Conservation (phyloP, 2,329 filamentous ascomycete species). For the Colletotrichum cereale region DNA sequence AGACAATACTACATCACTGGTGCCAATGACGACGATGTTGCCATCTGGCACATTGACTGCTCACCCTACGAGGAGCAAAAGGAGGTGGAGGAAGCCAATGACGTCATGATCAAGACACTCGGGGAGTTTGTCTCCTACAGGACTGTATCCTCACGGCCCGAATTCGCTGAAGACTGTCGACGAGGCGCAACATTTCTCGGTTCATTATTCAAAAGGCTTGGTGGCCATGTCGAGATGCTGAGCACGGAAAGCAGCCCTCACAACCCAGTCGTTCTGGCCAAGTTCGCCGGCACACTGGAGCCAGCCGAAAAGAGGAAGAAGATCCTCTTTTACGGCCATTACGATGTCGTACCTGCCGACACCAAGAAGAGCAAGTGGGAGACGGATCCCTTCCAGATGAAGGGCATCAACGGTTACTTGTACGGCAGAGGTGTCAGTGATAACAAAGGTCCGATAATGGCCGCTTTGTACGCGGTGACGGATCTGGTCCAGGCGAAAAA, state of each 20-base stretch:
- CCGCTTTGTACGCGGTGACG: constrained; percentile 92
- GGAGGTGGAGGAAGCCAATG: constrained; percentile 57
- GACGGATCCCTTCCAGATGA: constrained; percentile 89
- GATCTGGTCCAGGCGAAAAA: constrained; percentile 88
- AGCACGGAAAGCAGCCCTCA: constrained; percentile 78
- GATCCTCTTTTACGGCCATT: constrained; percentile 97
- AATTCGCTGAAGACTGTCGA: constrained; percentile 91
- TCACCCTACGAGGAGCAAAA: constrained; percentile 40
- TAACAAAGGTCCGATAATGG: constrained; percentile 96
- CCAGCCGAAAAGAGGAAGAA: constrained; percentile 79
- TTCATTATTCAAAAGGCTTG: constrained; percentile 90
- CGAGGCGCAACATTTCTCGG: constrained; percentile 92
- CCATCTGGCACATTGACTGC: constrained; percentile 81
- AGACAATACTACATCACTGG: constrained; percentile 93
- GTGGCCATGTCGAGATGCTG: constrained; percentile 91
- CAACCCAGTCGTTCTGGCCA: constrained; percentile 94
- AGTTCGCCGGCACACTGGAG: constrained; percentile 82
- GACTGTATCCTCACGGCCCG: constrained; percentile 87
- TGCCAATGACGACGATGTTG: constrained; percentile 90
- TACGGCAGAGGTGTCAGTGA: constrained; percentile 98
- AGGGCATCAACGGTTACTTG: constrained; percentile 89
- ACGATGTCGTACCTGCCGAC: constrained; percentile 95
- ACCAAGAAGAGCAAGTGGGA: constrained; percentile 86
- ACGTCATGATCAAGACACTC: constrained; percentile 77
- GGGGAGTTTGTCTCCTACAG: constrained; percentile 91